A percentile compares a stretch with the other conserved stretches of the same genome.
Evolutionary conservation across 2,329 filamentous ascomycete genomes (phyloP).

Genomic region (Claviceps cyperi): DNA sequence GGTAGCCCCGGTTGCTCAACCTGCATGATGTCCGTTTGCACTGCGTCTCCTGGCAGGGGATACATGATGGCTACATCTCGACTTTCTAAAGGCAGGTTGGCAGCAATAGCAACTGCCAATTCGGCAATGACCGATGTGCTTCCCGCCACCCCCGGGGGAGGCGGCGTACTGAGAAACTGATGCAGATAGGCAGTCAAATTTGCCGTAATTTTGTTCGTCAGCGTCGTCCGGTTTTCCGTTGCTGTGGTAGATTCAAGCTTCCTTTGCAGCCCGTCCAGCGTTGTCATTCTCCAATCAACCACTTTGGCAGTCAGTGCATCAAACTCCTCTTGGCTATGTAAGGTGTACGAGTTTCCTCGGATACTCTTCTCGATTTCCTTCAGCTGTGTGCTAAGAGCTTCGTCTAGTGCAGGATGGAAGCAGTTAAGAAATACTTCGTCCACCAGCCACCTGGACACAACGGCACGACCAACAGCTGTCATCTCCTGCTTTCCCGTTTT

Average conservation of each 20-base stretch:
- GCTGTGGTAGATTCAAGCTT: conserved; percentile 51
- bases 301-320: conserved; percentile 79
- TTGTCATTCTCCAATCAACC: conserved; percentile 85
- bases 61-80: conserved; percentile 82
- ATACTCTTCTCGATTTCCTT: conserved; percentile 85
- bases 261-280: conserved; percentile 75
- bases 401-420: conserved; percentile 82
- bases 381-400: conserved; percentile 58
- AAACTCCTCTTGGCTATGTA: conserved; percentile 71
- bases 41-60: conserved; percentile 58
- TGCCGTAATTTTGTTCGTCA: conserved; percentile 56
- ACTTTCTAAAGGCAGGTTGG: conserved; percentile 79
- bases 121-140: conserved; percentile 88
- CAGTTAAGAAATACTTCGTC: conserved; percentile 83
- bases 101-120: conserved; percentile 70
- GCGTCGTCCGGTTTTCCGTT: conserved; percentile 48
- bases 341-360: conserved; percentile 56
- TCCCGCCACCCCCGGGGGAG: conserved; percentile 69
- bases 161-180: conserved; percentile 60
- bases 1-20: conserved; percentile 60
- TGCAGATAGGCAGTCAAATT: conserved; percentile 56
- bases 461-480: conserved; percentile 83
- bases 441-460: conserved; percentile 79
- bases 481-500: conserved; percentile 90
- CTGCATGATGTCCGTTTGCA: conserved; percentile 71